Evolutionary conservation across 192 early-diverging fungal species (phyloP).

Genomic region (Umbelopsis ramanniana): DNA sequence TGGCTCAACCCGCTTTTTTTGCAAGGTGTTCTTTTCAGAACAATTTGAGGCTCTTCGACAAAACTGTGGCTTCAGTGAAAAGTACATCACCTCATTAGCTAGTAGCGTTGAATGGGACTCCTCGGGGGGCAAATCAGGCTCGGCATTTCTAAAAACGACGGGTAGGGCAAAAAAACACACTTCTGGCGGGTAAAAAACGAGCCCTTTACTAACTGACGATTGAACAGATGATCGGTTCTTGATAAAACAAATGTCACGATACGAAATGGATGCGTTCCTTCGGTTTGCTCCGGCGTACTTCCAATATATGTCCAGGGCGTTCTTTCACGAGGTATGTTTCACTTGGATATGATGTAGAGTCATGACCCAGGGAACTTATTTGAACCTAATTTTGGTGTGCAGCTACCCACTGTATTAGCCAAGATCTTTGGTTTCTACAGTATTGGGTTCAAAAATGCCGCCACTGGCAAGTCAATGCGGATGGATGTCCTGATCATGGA

Average conservation of each 20-base stretch:
- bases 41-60: constrained; percentile 91
- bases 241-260: constrained; percentile 85
- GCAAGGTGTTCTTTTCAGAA: constrained; percentile 91
- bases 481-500: constrained; percentile 97
- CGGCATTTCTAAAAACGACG: constrained; percentile 85
- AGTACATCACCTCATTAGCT: constrained; percentile 83
- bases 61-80: constrained; percentile 83
- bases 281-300: constrained; percentile 93
- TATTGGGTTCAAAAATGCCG: constrained; percentile 82
- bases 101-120: constrained; percentile 86
- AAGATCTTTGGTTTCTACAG: constrained; percentile 94
- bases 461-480: constrained; percentile 74
- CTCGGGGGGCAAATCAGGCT: constrained; percentile 90
- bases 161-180: constrained; percentile 38
- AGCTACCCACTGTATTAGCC: constrained; percentile 82
- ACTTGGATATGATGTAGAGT: background rate
- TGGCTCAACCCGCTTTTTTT: constrained; percentile 78
- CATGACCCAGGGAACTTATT: background rate
- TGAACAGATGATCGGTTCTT: constrained; percentile 85
- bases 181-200: background rate
- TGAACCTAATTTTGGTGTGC: background rate
- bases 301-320: constrained; percentile 78
- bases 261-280: constrained; percentile 86
- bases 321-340: constrained; percentile 70
- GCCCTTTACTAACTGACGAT: background rate